Base-by-base conservation (phyloP, 306 rosid genomes). In the Gastrolobium villosum region DNA sequence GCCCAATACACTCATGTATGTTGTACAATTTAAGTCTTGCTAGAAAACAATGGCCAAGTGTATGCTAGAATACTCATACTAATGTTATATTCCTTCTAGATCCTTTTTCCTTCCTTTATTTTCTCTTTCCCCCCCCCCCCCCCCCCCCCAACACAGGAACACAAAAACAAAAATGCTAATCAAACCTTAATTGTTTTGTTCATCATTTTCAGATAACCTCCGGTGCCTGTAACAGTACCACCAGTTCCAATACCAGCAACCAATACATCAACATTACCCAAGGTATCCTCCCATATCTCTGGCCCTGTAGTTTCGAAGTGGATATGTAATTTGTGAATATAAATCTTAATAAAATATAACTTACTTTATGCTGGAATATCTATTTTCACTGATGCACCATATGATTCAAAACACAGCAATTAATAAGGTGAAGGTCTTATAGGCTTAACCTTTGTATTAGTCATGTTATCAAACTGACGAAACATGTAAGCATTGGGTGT, bases 241-340 rank as follows among this genome's bases (percentile, higher is more conserved):
- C 97, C 99, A 76, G 97, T 92, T 88, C 99, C 99, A 82, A 95
- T 88, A 74, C 91, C 87, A 78, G 97, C 97, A 83, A 95, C 95
- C 70, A 92, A 85, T 55, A 91, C 80, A 80, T 95, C 99, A 83
- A 90, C 84, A 65, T 71, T 89, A 55, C 99, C 97, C 88, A 94
- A 56, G 74, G 99, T 94, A 79, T 94, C 99, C 88, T 92, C 97
- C 99, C 99, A 94, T 87, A 94, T 94, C 84, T 94, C 99, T 67
- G 99, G 99, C 64, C 97, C 99, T 60, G 99, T 94, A 73, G 97
- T 89, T 87, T 92, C 96, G 77, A 90, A 94, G 90, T 95, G 99
- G 72, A 92, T 89, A 97, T 92, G 99, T 81, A 87, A 86, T 84
- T 88, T 81, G 70, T 44, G 72, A 65, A 85, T 83, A 73, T 79